A percentile compares a stretch with the other conserved stretches of the same genome.
Conservation (phyloP, 352 stramenopile species). For the Pythium pyrilobum region DNA sequence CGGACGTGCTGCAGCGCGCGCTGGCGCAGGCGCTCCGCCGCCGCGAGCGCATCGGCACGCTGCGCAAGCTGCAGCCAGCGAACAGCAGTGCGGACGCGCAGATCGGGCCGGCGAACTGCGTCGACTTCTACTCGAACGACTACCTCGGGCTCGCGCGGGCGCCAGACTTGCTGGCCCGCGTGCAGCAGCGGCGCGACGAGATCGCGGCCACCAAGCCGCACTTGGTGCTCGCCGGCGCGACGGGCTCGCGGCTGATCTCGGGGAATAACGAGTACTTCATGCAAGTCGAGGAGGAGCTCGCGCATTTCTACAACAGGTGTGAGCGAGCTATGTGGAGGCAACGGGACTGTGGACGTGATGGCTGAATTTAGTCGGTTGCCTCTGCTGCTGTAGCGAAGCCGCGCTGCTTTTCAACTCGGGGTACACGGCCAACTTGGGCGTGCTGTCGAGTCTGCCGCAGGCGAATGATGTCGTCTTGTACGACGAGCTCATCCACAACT, state of each 20-base stretch:
- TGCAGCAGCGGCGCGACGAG: conserved; percentile 38
- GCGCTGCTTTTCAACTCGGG: conserved; percentile 96
- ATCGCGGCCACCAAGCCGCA: conserved; percentile 22
- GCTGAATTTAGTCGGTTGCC: not conserved
- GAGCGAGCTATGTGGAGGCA: not conserved
- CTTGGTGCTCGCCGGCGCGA: conserved; percentile 33
- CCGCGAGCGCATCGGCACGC: conserved; percentile 41
- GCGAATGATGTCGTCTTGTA: conserved; percentile 90
- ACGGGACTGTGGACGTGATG: not conserved
- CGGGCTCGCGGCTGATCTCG: conserved; percentile 93
- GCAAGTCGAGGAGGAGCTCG: conserved; percentile 80
- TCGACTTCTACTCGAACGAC: conserved; percentile 98
- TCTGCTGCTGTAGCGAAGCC: conserved; percentile 44
- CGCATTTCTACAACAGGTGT: conserved; percentile 85
- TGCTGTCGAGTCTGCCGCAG: conserved; percentile 91
- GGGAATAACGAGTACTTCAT: conserved; percentile 89
- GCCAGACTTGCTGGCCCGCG: conserved; percentile 40
- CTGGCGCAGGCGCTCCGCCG: conserved; percentile 20
- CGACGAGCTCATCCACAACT: conserved; percentile 97
- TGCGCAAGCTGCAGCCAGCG: conserved; percentile 34
- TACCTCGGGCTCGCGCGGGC: conserved; percentile 93
- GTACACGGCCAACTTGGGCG: conserved; percentile 95
- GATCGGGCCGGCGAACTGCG: conserved; percentile 14
- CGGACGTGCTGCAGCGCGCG: conserved; percentile 6
- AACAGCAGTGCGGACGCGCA: conserved; percentile 6